phyloP scores from a whole-genome alignment of 148 eudicot genomes.

The Rhododendron henanense region DNA sequence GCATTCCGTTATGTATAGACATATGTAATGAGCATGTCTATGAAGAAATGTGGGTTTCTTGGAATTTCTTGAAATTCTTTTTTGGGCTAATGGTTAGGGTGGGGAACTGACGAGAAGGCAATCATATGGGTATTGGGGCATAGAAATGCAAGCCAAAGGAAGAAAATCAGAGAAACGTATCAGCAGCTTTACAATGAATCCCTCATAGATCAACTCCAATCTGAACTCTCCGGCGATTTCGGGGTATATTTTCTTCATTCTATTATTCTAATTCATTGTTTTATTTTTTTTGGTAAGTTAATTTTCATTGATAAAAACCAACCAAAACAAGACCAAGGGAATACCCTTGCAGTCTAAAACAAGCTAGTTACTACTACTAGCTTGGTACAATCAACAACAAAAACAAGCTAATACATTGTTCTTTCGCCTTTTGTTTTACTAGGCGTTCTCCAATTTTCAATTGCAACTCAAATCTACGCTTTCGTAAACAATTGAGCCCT shows the following conservation, averaged over 20 bases:
- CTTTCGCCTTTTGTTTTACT: not conserved
- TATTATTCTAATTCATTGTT: not conserved
- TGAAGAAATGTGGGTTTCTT: not conserved
- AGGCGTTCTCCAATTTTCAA: not conserved
- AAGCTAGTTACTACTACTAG: no score
- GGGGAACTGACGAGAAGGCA: conserved; percentile 64
- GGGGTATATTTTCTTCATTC: conserved; percentile 21
- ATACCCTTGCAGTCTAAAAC: no score
- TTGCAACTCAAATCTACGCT: not conserved
- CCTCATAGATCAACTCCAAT: conserved; percentile 40
- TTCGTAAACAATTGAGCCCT: not conserved
- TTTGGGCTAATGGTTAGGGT: conserved; percentile 32
- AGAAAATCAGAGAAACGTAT: conserved; percentile 57
- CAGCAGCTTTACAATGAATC: conserved; percentile 50
- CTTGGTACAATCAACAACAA: no score
- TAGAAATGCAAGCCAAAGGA: conserved; percentile 71
- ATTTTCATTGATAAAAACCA: no score
- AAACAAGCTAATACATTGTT: no score
- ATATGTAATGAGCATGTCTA: not conserved
- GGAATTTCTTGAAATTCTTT: not conserved
- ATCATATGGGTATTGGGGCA: conserved; percentile 57
- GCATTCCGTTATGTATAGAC: not conserved
- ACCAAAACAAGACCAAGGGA: no score
- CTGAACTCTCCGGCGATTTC: conserved; percentile 77
- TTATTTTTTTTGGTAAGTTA: no score